Base-by-base conservation (phyloP, 2,329 filamentous ascomycete species). In the Raffaelea deltoideospora region DNA sequence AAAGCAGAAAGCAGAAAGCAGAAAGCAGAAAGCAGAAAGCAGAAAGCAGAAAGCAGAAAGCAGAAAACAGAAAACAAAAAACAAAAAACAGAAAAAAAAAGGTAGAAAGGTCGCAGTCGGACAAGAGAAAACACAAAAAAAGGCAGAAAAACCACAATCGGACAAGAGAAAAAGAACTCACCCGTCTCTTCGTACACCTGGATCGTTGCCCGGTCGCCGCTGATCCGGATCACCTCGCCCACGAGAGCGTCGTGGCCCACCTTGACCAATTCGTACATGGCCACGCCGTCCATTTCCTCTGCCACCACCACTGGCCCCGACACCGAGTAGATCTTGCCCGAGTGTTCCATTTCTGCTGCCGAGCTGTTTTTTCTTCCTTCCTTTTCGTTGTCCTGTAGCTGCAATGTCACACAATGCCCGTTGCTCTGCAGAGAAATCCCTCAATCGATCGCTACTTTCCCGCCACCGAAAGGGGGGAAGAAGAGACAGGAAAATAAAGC, bases 131-230 rank as follows among this genome's bases (percentile, higher is more conserved):
- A 28, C 1, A 26, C n/a, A n/a, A 1, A 24, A 11, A 14, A 27
- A 19, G 10, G 5, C 10, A 18, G 15, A 24, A 20, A 31, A 20
- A 27, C 3, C 9, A 17, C 9, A 29, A 11, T n/a, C n/a, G n/a
- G 6, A 10, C 32, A n/a, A 33, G 10, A 33, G 1, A 17, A 10
- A 1, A 18, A 21, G 5, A n/a, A 47, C 70, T 43, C 71, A 92
- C 86, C 85, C 49, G 90, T 98, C 65, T 98, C 90, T 61, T 98
- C 90, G 67, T 98, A 98, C 48, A 98, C 90, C 65, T 98, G 90
- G 50, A 98, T 92, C 34, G 87, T 94, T 49, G 86, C 87, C 64
- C 88, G 92, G 60, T 98, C 90, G 58, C 68, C 79, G 53, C 84
- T 90, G 64, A 98, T 92, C 58, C 90, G 82, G 69, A 98, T 98